Evolutionary conservation across 148 eudicot genomes (phyloP).

Genomic region (Chenopodium suecicum): DNA sequence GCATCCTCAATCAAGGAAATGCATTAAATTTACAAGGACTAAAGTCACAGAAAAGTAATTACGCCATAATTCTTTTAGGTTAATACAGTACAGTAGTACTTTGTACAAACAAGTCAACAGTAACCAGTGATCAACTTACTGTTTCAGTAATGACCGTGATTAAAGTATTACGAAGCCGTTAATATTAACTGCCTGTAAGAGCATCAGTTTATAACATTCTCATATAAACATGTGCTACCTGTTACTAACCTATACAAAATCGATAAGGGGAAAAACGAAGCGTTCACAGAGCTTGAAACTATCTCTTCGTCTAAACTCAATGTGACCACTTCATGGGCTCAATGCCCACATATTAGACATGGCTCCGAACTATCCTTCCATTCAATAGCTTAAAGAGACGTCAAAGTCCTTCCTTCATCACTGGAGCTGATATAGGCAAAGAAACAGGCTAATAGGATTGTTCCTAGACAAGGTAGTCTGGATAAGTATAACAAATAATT

Average conservation of each 20-base stretch:
- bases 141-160: neutral
- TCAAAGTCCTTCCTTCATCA: neutral
- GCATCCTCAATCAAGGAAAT: neutral
- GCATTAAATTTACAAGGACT: slow-evolving; percentile 5
- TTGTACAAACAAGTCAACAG: neutral
- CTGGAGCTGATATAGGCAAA: neutral
- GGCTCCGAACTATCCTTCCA: neutral
- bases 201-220: slow-evolving; percentile 1
- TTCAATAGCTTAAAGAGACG: neutral
- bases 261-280: neutral
- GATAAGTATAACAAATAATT: neutral
- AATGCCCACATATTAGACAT: neutral
- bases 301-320: neutral
- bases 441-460: neutral
- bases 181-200: neutral
- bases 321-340: too few relatives aligned
- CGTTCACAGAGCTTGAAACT: neutral
- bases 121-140: slow-evolving; percentile 3
- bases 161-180: neutral
- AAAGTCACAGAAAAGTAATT: neutral
- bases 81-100: neutral
- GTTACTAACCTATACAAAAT: neutral
- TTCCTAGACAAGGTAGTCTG: neutral
- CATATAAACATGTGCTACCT: neutral
- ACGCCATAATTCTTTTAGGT: neutral